These are phyloP conservation scores for Amylostereum areolatum DNA, from an alignment of 1,284 basidiomycete species.

Conservation along the genomic window DNA sequence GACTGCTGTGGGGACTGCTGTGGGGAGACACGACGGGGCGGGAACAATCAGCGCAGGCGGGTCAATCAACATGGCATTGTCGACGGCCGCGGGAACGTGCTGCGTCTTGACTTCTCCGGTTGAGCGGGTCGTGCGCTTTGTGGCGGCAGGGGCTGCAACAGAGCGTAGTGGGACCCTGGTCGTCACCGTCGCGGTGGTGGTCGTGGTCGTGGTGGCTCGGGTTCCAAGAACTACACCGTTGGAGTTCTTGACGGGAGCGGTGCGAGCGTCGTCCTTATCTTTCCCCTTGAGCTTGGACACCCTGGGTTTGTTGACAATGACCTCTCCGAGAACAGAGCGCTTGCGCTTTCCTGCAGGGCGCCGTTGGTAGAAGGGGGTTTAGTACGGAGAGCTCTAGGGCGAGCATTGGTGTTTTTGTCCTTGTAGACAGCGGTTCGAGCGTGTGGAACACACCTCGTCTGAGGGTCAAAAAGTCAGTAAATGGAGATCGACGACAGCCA, in stretches of 20 bases:
- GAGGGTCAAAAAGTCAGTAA: neutral
- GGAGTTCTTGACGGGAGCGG: conserved; percentile 31
- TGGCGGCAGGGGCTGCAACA: conserved; percentile 12
- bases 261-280: conserved; percentile 28
- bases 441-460: conserved; percentile 57
- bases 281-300: conserved; percentile 36
- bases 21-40: conserved; percentile 7
- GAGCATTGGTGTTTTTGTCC: conserved; percentile 55
- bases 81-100: conserved; percentile 27
- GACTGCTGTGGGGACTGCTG: too few species aligned
- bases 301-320: conserved; percentile 34
- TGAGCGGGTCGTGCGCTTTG: conserved; percentile 10
- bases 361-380: conserved; percentile 45
- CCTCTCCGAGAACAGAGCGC: conserved; percentile 68
- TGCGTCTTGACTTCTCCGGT: conserved; percentile 32
- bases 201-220: conserved; percentile 27
- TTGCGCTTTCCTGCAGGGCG: conserved; percentile 61
- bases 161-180: conserved; percentile 21
- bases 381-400: conserved; percentile 48
- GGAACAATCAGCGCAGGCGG: conserved; percentile 14
- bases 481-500: too few species aligned
- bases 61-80: conserved; percentile 60
- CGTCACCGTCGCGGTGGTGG: conserved; percentile 21
- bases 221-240: conserved; percentile 49
- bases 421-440: conserved; percentile 47